A percentile compares a stretch with the other conserved stretches of the same genome.
phyloP scores from a whole-genome alignment of 139 green algal species.

The Spirogloea muscicola region DNA sequence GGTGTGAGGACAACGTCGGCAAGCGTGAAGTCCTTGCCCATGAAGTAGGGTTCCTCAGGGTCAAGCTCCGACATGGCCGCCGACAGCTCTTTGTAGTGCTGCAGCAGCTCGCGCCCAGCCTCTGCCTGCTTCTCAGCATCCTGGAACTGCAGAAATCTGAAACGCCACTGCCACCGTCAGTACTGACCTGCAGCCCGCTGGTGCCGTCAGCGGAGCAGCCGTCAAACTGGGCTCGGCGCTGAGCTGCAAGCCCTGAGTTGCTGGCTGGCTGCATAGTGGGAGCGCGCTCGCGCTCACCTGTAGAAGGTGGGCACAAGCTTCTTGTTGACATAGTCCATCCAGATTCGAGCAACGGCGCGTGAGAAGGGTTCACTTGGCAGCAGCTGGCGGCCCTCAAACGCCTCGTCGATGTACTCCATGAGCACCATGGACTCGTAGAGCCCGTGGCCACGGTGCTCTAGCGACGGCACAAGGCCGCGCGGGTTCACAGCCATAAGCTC shows the following conservation, averaged over 20 bases:
- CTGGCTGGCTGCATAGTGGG: not conserved
- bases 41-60: conserved; percentile 35
- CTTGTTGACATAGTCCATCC: conserved; percentile 45
- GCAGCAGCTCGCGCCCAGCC: conserved; percentile 18
- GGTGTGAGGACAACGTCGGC: conserved; percentile 34
- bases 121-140: conserved; percentile 36
- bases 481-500: conserved; percentile 51
- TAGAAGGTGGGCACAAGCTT: conserved; percentile 49
- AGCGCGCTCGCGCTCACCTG: conserved; percentile 5
- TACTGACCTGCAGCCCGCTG: not conserved
- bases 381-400: not conserved
- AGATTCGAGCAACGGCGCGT: conserved; percentile 41
- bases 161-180: not conserved
- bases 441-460: conserved; percentile 20
- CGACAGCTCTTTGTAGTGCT: conserved; percentile 14
- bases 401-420: conserved; percentile 47
- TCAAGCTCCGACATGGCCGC: conserved; percentile 7
- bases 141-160: conserved; percentile 39
- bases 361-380: conserved; percentile 19
- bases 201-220: not conserved
- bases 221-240: no score
- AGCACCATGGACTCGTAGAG: conserved; percentile 49
- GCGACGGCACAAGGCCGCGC: conserved; percentile 45
- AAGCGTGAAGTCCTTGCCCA: conserved; percentile 14
- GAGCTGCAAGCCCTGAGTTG: no score